phyloP scores from a whole-genome alignment of 1,284 basidiomycete species.

The Gymnopus androsaceus region DNA sequence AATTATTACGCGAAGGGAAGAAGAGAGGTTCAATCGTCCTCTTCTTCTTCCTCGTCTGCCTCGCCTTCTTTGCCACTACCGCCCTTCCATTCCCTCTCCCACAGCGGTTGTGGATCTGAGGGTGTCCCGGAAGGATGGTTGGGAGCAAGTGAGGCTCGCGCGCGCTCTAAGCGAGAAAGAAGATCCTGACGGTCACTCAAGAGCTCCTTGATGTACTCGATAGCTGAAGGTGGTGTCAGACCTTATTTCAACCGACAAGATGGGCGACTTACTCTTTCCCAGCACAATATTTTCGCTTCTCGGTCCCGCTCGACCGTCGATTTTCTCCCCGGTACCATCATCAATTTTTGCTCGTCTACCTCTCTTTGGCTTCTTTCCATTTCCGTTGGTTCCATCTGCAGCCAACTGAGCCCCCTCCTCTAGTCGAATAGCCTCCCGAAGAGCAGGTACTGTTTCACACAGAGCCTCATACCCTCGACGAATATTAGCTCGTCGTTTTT shows the following conservation, averaged over 20 bases:
- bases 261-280: conserved; percentile 79
- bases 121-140: conserved; percentile 55
- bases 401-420: conserved; percentile 50
- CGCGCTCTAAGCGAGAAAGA: conserved; percentile 57
- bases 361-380: conserved; percentile 36
- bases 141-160: conserved; percentile 54
- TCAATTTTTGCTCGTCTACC: conserved; percentile 32
- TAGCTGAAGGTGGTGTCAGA: conserved; percentile 51
- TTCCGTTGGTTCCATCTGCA: conserved; percentile 3
- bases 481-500: conserved; percentile 91
- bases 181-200: conserved; percentile 58
- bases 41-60: conserved; percentile 48
- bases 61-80: conserved; percentile 55
- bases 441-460: conserved; percentile 77
- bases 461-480: conserved; percentile 84
- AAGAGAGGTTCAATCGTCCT: conserved; percentile 21
- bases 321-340: conserved; percentile 54
- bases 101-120: conserved; percentile 46
- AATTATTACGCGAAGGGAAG: background rate
- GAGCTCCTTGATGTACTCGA: conserved; percentile 76
- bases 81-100: conserved; percentile 80
- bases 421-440: conserved; percentile 71
- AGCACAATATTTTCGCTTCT: conserved; percentile 85
- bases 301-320: conserved; percentile 81
- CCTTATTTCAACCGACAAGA: too few relatives aligned